phyloP scores from a whole-genome alignment of 2,329 filamentous ascomycete genomes.

The Colletotrichum spinosum region DNA sequence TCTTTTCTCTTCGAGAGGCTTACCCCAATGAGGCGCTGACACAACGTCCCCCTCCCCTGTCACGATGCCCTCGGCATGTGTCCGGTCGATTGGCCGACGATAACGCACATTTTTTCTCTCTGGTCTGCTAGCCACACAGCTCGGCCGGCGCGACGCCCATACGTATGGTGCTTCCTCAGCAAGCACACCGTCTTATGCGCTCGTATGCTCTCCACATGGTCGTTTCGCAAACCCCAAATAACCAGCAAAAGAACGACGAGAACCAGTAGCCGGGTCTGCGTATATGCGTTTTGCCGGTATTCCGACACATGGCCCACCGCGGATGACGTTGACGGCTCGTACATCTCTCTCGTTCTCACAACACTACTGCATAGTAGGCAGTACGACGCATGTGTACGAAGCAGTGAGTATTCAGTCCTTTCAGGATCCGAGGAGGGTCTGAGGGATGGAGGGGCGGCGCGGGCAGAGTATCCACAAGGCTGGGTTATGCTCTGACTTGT shows the following conservation, averaged over 20 bases:
- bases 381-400: not conserved
- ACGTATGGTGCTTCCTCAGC: not conserved
- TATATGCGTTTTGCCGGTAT: slow-evolving; percentile 33
- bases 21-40: slow-evolving; percentile 1
- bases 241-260: not conserved
- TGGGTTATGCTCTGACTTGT: slow-evolving; percentile 5
- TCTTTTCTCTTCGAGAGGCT: not conserved
- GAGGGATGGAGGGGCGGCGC: not conserved
- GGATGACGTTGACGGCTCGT: slow-evolving; percentile 21
- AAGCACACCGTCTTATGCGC: not conserved
- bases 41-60: slow-evolving; percentile 13
- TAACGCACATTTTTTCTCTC: slow-evolving; percentile 18
- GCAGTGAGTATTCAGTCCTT: not conserved
- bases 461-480: slow-evolving; percentile 19
- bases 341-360: too few relatives aligned
- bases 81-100: slow-evolving; percentile 31
- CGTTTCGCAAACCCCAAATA: slow-evolving; percentile 24
- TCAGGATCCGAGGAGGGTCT: not conserved
- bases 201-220: slow-evolving; percentile 3
- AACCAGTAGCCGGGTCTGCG: slow-evolving; percentile 23
- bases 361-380: not conserved
- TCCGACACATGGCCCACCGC: slow-evolving; percentile 24
- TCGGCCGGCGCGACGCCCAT: slow-evolving; percentile 27
- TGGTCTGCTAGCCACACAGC: not conserved
- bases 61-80: slow-evolving; percentile 14